phyloP scores from a whole-genome alignment of 2,329 filamentous ascomycete species.

The Sclerotinia trifoliorum region DNA sequence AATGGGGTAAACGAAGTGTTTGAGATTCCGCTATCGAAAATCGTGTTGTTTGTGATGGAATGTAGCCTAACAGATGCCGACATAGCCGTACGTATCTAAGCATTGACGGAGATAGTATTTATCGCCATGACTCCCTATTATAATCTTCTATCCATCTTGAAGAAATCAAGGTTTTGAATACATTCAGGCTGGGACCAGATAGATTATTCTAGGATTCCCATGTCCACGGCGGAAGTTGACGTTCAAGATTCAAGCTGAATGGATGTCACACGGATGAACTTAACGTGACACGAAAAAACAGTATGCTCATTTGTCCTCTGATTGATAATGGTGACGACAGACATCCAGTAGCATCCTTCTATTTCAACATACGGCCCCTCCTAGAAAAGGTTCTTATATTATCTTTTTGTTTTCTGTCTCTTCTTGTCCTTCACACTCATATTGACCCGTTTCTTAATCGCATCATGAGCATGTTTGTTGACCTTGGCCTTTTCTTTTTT shows the following conservation, averaged over 20 bases:
- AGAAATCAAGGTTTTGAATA: background rate
- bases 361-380: background rate
- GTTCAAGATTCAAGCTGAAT: background rate
- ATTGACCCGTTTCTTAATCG: conserved; percentile 24
- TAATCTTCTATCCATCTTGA: background rate
- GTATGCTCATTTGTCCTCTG: background rate
- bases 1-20: background rate
- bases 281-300: background rate
- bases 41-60: background rate
- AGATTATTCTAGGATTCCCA: background rate
- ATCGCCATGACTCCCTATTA: background rate
- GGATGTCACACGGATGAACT: background rate
- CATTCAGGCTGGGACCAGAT: background rate
- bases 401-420: conserved; percentile 31
- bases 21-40: background rate
- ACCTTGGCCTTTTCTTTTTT: conserved; percentile 25
- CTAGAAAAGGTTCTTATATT: background rate
- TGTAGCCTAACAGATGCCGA: background rate
- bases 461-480: conserved; percentile 24
- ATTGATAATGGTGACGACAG: background rate
- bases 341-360: background rate
- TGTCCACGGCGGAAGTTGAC: background rate
- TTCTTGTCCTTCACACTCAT: conserved; percentile 29
- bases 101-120: background rate
- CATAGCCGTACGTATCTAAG: background rate